Evolutionary conservation across 352 stramenopile species (phyloP), one percentile per base, ranked within the genome.

Genomic region (Phytophthora kernoviae): DNA sequence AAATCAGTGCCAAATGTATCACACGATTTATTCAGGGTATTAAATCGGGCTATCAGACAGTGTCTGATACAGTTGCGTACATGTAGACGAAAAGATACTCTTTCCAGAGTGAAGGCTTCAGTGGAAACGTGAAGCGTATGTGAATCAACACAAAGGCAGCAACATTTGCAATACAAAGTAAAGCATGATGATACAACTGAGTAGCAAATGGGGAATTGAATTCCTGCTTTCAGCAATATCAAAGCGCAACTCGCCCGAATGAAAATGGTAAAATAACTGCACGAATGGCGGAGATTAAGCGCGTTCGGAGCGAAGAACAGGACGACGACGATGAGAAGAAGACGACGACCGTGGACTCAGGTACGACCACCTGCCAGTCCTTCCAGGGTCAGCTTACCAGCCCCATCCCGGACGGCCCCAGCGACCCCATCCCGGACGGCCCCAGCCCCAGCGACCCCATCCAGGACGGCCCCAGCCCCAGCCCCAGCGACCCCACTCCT

Each of bases 351-450:
- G 37, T 11, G 5, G 37, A 30, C n/a, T 17, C 37, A 21, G 18
- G 6, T 43, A 14, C 37, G 9, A 39, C 9, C 4, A 17, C 33
- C 14, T 39, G 2, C 18, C 12, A 26, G 14, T 45, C 12, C 45
- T 15, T 26, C 3, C 34, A 14, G 40, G 11, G 21, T 12, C 39
- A 14, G 10, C 36, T 69, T 58, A 69, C 60, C 37, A 49, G 26
- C 50, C 50, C 46, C 47, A 54, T 14, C 44, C 44, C 24, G 36
- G 48, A 43, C 36, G 49, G 12, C 55, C 55, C 55, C 55, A 63
- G 14, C 48, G 27, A 18, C 48, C 33, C 6, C 49, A 46, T 15
- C 40, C 40, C 3, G 17, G 41, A n/a, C 2, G 18, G 2, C 20
- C 24, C 22, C 43, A 36, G 43, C 43, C 43, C 43, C 43, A 37